Evolutionary conservation across 169 alveolate genomes (phyloP).

Genomic region (Babesia gibsoni): DNA sequence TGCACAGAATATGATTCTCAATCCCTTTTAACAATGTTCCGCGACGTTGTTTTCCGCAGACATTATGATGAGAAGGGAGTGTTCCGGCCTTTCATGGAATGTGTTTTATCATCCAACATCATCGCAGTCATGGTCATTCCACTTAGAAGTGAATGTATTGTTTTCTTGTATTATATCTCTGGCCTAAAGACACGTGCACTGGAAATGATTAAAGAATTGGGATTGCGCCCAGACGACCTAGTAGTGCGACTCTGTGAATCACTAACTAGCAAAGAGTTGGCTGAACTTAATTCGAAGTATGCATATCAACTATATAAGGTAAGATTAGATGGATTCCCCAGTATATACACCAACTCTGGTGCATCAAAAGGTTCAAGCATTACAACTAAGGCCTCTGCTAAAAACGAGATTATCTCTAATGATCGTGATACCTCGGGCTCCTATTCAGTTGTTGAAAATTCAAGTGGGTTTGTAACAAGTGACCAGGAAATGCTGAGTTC

Average conservation of each 20-base stretch:
- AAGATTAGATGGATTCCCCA: slow-evolving; percentile 10
- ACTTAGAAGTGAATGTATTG: slow-evolving; percentile 16
- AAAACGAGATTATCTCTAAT: no score
- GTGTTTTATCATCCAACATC: background rate
- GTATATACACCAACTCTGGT: background rate
- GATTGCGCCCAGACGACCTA: background rate
- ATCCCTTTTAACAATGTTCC: background rate
- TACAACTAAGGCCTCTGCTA: no score
- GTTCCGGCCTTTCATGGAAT: background rate
- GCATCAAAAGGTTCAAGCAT: no score
- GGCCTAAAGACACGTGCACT: slow-evolving; percentile 21
- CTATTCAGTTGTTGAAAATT: no score
- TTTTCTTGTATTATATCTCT: slow-evolving; percentile 11
- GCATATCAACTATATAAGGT: slow-evolving; percentile 18
- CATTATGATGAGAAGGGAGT: background rate
- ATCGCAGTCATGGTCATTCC: background rate
- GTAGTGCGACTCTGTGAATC: slow-evolving; percentile 5
- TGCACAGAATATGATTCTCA: background rate
- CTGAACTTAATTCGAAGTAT: slow-evolving; percentile 2
- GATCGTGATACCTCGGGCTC: no score
- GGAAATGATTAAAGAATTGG: slow-evolving; percentile 3
- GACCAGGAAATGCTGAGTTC: no score
- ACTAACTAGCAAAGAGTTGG: background rate
- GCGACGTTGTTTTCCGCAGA: background rate
- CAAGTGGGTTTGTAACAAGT: no score